A percentile compares a stretch with the other conserved stretches of the same genome.
phyloP scores from a whole-genome alignment of 2,329 filamentous ascomycete genomes.

The Macrophomina pseudophaseolina region DNA sequence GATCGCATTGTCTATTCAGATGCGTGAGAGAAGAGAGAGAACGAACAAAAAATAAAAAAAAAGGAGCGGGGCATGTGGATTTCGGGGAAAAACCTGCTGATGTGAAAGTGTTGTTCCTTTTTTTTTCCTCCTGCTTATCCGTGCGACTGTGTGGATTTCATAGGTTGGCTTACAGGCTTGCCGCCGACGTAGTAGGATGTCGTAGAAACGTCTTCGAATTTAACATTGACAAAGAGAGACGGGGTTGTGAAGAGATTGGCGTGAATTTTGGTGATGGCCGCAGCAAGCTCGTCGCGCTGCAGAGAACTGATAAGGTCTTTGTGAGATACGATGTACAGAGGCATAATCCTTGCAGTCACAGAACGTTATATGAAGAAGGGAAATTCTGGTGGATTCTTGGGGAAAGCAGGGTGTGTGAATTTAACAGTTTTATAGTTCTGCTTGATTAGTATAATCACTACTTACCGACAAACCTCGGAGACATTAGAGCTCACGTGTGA shows the following conservation, averaged over 20 bases:
- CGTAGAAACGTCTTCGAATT: conserved; percentile 39
- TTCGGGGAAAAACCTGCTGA: too few species aligned
- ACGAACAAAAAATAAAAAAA: too few species aligned
- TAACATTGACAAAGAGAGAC: conserved; percentile 52
- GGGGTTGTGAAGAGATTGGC: conserved; percentile 49
- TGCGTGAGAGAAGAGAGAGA: too few species aligned
- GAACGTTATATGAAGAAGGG: too few species aligned
- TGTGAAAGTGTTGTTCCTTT: too few species aligned
- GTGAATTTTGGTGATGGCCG: conserved; percentile 49
- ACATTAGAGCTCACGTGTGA: not conserved
- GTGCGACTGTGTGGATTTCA: too few species aligned
- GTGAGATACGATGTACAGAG: conserved; percentile 52
- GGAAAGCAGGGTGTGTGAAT: too few species aligned
- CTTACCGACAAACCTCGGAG: conserved; percentile 4
- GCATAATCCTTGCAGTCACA: conserved; percentile 39
- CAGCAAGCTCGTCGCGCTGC: conserved; percentile 48
- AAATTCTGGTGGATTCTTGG: too few species aligned
- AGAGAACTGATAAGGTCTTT: conserved; percentile 35
- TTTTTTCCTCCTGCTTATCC: not conserved
- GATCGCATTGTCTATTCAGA: too few species aligned
- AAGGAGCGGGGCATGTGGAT: too few species aligned
- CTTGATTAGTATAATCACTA: not conserved
- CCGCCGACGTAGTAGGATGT: conserved; percentile 43
- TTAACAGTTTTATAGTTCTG: not conserved
- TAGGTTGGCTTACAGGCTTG: conserved; percentile 30